Base-by-base conservation (phyloP, 352 stramenopile species). In the Achlya hypogyna region DNA sequence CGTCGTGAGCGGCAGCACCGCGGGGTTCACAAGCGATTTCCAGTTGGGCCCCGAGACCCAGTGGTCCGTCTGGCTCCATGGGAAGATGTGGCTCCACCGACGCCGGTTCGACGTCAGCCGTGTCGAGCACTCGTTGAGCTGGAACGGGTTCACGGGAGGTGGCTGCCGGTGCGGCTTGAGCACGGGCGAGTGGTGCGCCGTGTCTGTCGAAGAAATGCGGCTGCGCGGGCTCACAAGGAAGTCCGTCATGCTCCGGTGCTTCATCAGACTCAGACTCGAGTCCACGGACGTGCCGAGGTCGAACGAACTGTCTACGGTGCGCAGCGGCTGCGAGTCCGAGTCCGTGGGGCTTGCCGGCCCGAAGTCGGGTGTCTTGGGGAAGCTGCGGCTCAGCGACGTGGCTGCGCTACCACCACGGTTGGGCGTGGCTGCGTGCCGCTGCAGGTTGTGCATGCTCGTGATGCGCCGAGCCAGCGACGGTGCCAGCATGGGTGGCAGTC, bases 61-160 rank as follows among this genome's bases (percentile, higher is more conserved):
- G 16, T 67, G 60, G 22, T 89, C 81, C 40, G 79, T 78, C 25
- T 75, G 76, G 20, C 74, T 81, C 28, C 76, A 65, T 43, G 96
- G 93, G 62, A 98, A 99, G 14, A 99, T 86, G 71, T 99, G 96
- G 52, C 81, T 97, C 96, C 96, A 99, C 68, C 96, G 75, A 16
- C 94, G 78, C 34, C 94, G 81, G 77, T 99, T 98, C 23, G 69
- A 86, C 18, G 80, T 89, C 31, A 90, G 62, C 49, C 49, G 49
- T 16, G 25, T 56, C 31, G 49, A 56, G 8, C 49, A 56, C 31
- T 56, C 49, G 49, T 56, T 56, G 49, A 56, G 49, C 31, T 56
- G 49, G 31, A 56, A 56, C 31, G 49, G 49, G 8, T 56, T 56
- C 25, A 56, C n/a, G 31, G 16, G 49, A 10, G 38, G 14, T 9